Base-by-base conservation (phyloP, 2,329 filamentous ascomycete species). In the Trichothecium sympodiale region DNA sequence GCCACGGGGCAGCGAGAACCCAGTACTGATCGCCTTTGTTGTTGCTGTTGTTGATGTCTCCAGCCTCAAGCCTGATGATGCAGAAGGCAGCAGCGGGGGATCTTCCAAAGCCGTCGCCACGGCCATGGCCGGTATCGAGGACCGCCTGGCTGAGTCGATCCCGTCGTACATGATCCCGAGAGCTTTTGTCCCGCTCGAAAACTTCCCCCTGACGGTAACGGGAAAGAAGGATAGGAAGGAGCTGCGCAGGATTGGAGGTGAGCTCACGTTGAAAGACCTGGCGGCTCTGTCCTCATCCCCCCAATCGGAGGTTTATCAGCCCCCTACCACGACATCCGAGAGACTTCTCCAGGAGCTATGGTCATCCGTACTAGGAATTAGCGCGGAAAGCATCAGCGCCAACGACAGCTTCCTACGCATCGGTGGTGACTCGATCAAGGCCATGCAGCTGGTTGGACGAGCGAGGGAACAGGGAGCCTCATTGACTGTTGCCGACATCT, bases 401-500 rank as follows among this genome's bases (percentile, higher is more conserved):
- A 27, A 42, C 29, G 14, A 15, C 14, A 14, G 57, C 49, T 69
- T 69, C 54, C 61, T 69, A 42, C 56, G 53, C 1, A 54, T 67
- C 0, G 65, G 65, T 1, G 65, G 67, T 8, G 65, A 71, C 46
- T 71, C 67, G 0, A 54, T 71, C 4, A 55, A 57, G 3, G 66
- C 67, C 2, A 71, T 71, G 67, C 61, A 58, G 40, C 52, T 71
- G 0, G 64, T 67, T 1, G 56, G 64, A 1, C 49, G 55, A 8
- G 60, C 64, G 2, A 55, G 61, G 18, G 53, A 51, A 3, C 46
- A 48, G 17, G 56, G 55, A 4, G 46, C 67, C n/a, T 43, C 52
- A 0, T 45, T 71, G 20, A 64, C 60, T 1, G 65, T 70, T 0
- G 60, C 60, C 1, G 57, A 55, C 29, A 56, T 67, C 34, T 68